Conservation (phyloP, 805 yeast genomes). For the Candida mattraensis region DNA sequence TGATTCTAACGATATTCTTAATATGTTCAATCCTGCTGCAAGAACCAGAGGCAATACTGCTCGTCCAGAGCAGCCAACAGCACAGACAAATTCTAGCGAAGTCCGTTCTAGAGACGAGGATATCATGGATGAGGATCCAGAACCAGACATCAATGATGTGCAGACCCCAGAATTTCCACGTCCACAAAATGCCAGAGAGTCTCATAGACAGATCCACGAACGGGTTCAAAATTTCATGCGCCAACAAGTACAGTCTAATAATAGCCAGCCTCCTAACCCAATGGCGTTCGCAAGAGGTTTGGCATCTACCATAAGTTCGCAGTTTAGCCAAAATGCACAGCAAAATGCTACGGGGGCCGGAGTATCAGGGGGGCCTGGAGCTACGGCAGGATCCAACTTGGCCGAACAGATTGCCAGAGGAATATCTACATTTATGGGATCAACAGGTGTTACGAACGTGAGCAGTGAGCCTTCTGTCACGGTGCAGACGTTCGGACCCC, state of each 20-base stretch:
- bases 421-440: slow-evolving; percentile 18
- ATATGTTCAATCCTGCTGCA: slow-evolving; percentile 2
- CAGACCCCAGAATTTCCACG: slow-evolving; percentile 4
- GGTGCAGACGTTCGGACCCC: slow-evolving; percentile 5
- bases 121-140: slow-evolving; percentile 21
- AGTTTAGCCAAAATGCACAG: slow-evolving; percentile 4
- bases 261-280: slow-evolving; percentile 8
- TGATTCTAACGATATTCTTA: slow-evolving; percentile 6
- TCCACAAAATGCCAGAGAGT: slow-evolving; percentile 2
- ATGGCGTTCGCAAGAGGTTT: slow-evolving; percentile 16
- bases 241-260: slow-evolving; percentile 8
- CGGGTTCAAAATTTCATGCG: slow-evolving; percentile 15
- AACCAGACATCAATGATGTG: slow-evolving; percentile 13
- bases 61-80: no score
- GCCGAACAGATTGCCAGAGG: slow-evolving; percentile 20
- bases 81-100: no score
- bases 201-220: slow-evolving; percentile 17
- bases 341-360: slow-evolving; percentile 1
- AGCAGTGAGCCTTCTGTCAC: slow-evolving; percentile 7
- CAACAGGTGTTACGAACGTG: slow-evolving; percentile 1
- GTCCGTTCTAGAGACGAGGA: slow-evolving; percentile 4
- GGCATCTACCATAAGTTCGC: slow-evolving; percentile 15
- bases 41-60: slow-evolving; percentile 3
- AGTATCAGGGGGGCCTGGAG: not conserved
- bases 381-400: slow-evolving; percentile 8